Percentiles rank a stretch among this genome's conserved stretches.
phyloP scores from a whole-genome alignment of 257 asterid species.

The Fraxinus cuspidata region DNA sequence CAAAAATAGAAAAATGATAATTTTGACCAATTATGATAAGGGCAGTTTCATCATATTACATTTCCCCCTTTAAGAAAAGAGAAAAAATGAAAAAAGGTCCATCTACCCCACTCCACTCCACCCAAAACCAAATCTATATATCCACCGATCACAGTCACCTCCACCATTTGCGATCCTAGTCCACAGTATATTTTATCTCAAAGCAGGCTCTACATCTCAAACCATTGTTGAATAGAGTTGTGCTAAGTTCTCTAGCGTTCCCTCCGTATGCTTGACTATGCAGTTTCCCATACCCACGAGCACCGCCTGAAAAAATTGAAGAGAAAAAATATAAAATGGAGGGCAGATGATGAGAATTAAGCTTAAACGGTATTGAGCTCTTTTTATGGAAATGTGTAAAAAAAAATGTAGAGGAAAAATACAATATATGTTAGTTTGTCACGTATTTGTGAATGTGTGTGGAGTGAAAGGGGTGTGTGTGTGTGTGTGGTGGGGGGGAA shows the following conservation, averaged over 20 bases:
- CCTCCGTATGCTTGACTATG: conserved; percentile 57
- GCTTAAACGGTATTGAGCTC: too few species aligned
- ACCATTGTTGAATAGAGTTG: conserved; percentile 48
- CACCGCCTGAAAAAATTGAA: conserved; percentile 34
- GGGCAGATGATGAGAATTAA: background rate
- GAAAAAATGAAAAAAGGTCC: too few species aligned
- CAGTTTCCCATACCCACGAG: conserved; percentile 53
- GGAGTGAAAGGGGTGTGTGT: background rate
- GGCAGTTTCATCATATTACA: too few species aligned
- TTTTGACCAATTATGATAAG: too few species aligned
- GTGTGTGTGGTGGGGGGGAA: too few species aligned
- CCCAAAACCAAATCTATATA: too few species aligned
- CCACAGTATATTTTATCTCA: conserved; percentile 33
- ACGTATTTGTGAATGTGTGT: background rate
- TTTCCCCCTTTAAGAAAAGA: too few species aligned
- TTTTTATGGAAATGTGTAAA: background rate
- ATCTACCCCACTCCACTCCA: too few species aligned
- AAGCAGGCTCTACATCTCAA: conserved; percentile 56
- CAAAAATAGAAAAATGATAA: too few species aligned
- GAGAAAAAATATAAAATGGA: too few species aligned
- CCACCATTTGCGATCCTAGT: conserved; percentile 37
- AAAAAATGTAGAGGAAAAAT: background rate
- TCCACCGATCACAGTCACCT: too few species aligned
- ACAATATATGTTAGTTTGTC: background rate
- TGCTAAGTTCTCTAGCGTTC: conserved; percentile 46